Conservation (phyloP, 2,329 filamentous ascomycete species). For the Tolypocladium guangdongense region DNA sequence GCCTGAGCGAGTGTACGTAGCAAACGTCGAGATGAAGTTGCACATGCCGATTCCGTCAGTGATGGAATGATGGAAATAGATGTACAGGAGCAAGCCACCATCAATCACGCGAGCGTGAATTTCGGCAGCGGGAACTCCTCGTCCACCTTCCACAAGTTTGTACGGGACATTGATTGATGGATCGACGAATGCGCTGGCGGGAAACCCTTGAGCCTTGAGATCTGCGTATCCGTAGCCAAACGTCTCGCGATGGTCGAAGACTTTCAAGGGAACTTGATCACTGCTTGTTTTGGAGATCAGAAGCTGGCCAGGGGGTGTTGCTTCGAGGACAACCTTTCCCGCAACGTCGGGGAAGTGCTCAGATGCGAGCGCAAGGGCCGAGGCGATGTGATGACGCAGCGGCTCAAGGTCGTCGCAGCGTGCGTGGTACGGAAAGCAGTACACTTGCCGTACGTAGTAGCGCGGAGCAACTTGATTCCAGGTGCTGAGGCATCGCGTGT, state of each 20-base stretch:
- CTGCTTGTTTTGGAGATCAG: conserved; percentile 7
- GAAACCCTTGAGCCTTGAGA: conserved; percentile 16
- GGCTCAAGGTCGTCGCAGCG: background rate
- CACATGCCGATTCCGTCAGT: conserved; percentile 29
- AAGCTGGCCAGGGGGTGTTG: conserved; percentile 6
- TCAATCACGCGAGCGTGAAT: conserved; percentile 26
- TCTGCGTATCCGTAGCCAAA: conserved; percentile 15
- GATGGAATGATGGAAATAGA: conserved; percentile 31
- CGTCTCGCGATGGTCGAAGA: conserved; percentile 4
- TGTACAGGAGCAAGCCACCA: conserved; percentile 27
- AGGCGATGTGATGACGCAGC: conserved; percentile 1
- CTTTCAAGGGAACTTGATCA: conserved; percentile 11
- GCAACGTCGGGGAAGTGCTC: conserved; percentile 15
- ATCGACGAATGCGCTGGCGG: conserved; percentile 18
- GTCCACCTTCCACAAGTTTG: conserved; percentile 6
- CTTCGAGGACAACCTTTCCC: conserved; percentile 12
- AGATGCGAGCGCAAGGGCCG: conserved; percentile 6
- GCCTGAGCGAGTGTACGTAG: conserved; percentile 13
- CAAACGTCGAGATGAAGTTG: conserved; percentile 27
- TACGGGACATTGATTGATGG: conserved; percentile 9
- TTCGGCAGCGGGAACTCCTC: conserved; percentile 23
- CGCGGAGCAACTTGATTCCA: conserved; percentile 10
- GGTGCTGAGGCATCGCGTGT: background rate
- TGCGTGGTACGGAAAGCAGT: conserved; percentile 6
- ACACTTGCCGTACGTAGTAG: conserved; percentile 8